Conservation (phyloP, 2,329 filamentous ascomycete genomes). For the Corinectria fuckeliana region DNA sequence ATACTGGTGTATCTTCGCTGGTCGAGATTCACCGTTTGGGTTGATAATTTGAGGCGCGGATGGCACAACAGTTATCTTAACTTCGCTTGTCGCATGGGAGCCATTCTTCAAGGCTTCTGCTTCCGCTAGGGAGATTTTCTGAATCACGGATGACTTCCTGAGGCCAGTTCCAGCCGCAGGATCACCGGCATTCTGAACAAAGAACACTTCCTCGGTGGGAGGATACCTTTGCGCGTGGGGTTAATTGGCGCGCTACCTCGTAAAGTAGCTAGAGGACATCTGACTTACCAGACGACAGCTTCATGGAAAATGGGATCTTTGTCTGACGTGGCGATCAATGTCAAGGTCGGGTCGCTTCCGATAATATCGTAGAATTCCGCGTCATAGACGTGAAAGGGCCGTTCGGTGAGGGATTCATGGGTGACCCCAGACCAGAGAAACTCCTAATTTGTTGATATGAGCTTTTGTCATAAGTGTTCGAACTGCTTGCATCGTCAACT, state of each 20-base stretch:
- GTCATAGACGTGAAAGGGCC: slow-evolving; percentile 50
- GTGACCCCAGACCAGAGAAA: slow-evolving; percentile 36
- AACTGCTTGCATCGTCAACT: neutral
- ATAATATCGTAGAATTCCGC: slow-evolving; percentile 59
- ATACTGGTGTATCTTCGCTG: neutral
- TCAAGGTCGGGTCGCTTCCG: slow-evolving; percentile 55
- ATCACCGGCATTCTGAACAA: slow-evolving; percentile 59
- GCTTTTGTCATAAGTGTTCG: neutral
- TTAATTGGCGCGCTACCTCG: no score
- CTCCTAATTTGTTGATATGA: neutral
- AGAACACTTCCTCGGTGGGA: slow-evolving; percentile 61
- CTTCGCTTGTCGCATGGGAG: slow-evolving; percentile 35
- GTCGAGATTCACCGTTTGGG: slow-evolving; percentile 51
- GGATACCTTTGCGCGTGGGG: slow-evolving; percentile 38
- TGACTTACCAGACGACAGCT: slow-evolving; percentile 55
- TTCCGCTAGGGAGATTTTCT: slow-evolving; percentile 56
- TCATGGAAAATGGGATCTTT: slow-evolving; percentile 61
- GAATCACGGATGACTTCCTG: slow-evolving; percentile 57
- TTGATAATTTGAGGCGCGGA: slow-evolving; percentile 54
- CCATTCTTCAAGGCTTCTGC: slow-evolving; percentile 41
- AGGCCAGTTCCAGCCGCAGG: slow-evolving; percentile 55
- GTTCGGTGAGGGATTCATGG: slow-evolving; percentile 24
- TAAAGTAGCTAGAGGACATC: neutral
- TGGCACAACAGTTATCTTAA: slow-evolving; percentile 50
- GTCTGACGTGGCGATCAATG: slow-evolving; percentile 53